Evolutionary conservation across 2,329 filamentous ascomycete genomes (phyloP).

Genomic region (Blastomyces percursus): DNA sequence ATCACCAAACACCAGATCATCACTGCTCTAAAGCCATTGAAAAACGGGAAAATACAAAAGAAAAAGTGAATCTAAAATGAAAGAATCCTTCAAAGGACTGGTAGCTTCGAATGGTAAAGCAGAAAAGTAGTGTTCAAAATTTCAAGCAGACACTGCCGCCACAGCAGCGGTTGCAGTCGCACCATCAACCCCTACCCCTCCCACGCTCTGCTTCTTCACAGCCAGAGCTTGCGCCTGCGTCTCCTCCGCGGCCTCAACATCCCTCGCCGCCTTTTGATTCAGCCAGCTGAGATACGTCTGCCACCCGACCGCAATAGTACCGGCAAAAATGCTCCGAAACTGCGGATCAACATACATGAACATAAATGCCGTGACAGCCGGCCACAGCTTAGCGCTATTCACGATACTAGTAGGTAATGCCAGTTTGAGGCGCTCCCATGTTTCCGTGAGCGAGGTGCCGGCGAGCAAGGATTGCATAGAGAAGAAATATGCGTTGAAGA

Average conservation of each 20-base stretch:
- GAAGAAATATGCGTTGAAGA: constrained; percentile 79
- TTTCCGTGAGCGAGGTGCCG: constrained; percentile 54
- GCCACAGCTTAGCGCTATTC: constrained; percentile 83
- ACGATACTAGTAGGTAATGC: constrained; percentile 66
- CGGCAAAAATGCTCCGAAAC: constrained; percentile 70
- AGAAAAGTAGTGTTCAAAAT: neutral
- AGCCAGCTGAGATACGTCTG: constrained; percentile 80
- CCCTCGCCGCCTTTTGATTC: constrained; percentile 60
- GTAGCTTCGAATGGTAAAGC: neutral
- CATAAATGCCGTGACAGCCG: constrained; percentile 71
- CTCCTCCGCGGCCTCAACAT: constrained; percentile 32
- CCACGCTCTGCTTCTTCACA: neutral
- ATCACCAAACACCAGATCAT: neutral
- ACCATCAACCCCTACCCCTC: neutral
- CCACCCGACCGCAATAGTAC: constrained; percentile 74
- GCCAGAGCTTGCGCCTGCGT: constrained; percentile 8
- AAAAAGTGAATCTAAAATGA: neutral
- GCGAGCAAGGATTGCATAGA: constrained; percentile 63
- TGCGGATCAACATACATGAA: constrained; percentile 74
- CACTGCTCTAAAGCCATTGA: neutral
- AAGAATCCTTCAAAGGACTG: neutral
- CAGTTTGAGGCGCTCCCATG: constrained; percentile 57
- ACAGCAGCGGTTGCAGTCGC: neutral
- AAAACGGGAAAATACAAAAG: neutral
- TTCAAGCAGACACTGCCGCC: neutral